Evolutionary conservation across 148 eudicot genomes (phyloP).

Genomic region (Vaccinium darrowii): DNA sequence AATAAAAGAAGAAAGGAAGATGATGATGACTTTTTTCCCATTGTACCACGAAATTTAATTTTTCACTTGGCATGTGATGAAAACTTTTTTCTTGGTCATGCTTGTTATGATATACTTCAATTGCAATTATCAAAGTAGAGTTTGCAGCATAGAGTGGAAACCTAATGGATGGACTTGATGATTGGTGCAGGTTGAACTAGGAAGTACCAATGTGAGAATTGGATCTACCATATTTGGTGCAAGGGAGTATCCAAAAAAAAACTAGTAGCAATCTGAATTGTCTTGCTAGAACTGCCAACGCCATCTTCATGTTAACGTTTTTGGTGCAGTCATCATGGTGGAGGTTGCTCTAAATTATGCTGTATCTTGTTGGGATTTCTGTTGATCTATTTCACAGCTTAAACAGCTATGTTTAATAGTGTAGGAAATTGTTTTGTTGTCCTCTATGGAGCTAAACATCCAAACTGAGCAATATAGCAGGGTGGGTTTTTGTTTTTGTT

Average conservation of each 20-base stretch:
- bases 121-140: background rate
- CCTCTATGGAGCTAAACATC: background rate
- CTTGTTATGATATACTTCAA: background rate
- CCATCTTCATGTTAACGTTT: too few relatives aligned
- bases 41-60: background rate
- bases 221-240: constrained; percentile 96
- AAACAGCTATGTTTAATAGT: background rate
- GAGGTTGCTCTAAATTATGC: background rate
- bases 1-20: background rate
- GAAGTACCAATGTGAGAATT: constrained; percentile 82
- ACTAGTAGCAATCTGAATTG: constrained; percentile 18
- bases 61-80: background rate
- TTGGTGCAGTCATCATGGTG: background rate
- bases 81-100: background rate
- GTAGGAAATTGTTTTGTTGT: background rate
- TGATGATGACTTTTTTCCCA: background rate
- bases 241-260: constrained; percentile 70
- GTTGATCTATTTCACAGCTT: background rate
- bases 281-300: background rate
- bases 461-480: background rate
- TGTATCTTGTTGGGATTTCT: background rate
- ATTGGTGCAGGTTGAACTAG: constrained; percentile 85
- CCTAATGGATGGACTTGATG: constrained; percentile 5
- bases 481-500: too few relatives aligned
- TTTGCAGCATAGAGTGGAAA: background rate